Base-by-base conservation (phyloP, 2,329 filamentous ascomycete genomes). In the Epichloe coenophiala region DNA sequence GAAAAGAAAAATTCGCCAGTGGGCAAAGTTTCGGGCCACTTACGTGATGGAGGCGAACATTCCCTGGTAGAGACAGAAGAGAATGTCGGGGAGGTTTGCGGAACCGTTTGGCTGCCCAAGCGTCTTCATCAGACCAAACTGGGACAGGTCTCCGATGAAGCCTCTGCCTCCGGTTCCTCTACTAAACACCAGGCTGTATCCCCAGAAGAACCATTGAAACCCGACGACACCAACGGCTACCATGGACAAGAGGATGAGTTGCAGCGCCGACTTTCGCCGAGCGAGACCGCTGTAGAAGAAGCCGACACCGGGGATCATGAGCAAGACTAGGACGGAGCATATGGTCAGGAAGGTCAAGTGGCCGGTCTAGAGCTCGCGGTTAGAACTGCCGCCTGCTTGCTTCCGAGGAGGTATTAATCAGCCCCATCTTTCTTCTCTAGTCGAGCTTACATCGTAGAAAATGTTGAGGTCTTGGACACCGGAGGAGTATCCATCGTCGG, bases 201-300 rank as follows among this genome's bases (percentile, higher is more conserved):
- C 88, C 88, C 88, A 95, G 73, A 95, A 91, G 73, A 94, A 95
- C 88, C 89, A 95, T 64, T 95, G 88, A 69, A 95, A 94, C 47
- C 81, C 83, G 54, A 89, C 80, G 56, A 94, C 80, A 11, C 80
- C 86, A 4, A 84, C 79, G 15, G 86, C 83, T 71, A 95, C 84
- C 71, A 95, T 78, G 13, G 86, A 86, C 4, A 95, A 76, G 77
- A 87, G 90, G 66, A 95, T 84, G 54, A 95, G 76, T 17, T 88
- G 87, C 50, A 95, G 75, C 4, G 89, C 89, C 0, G 88, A 94
- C 72, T 95, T 95, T 66, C 89, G 81, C 51, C 88, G 83, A 15
- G 89, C 88, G 15, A 95, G 83, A 56, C 88, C 89, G 42, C 86
- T 91, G 74, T 95, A 95, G 77, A 95, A 95, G 76, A 95, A 93